Conservation (phyloP, 352 stramenopile genomes). For the Globisporangium emineosum region DNA sequence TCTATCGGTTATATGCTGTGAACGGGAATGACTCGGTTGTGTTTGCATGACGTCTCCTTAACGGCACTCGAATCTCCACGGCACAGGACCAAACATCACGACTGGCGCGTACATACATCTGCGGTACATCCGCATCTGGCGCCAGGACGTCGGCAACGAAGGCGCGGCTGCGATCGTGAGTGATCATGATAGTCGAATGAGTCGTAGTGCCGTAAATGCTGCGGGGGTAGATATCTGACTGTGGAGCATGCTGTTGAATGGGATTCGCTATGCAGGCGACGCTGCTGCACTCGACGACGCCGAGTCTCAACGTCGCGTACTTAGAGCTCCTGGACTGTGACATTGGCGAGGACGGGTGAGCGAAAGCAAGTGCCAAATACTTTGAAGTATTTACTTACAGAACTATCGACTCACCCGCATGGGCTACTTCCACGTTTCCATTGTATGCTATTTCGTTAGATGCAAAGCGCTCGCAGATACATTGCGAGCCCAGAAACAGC, state of each 20-base stretch:
- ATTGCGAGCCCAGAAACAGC: conserved; percentile 45
- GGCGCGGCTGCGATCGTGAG: conserved; percentile 63
- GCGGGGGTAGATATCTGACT: neutral
- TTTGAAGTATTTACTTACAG: neutral
- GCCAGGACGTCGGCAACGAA: conserved; percentile 76
- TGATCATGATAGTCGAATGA: neutral
- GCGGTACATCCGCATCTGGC: conserved; percentile 79
- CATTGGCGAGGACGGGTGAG: conserved; percentile 54
- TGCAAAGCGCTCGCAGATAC: conserved; percentile 53
- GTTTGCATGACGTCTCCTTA: conserved; percentile 31
- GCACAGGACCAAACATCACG: conserved; percentile 55
- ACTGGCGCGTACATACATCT: conserved; percentile 63
- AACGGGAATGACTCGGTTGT: neutral
- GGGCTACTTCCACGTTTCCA: no score
- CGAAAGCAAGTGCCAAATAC: neutral
- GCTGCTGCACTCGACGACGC: conserved; percentile 36
- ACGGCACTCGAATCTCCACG: conserved; percentile 38
- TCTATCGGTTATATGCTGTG: neutral
- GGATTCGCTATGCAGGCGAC: conserved; percentile 27
- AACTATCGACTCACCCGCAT: neutral
- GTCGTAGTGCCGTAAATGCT: neutral
- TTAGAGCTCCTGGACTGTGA: conserved; percentile 75
- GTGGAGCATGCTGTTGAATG: neutral
- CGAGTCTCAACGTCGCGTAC: conserved; percentile 68
- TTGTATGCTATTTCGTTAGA: conserved; percentile 18